Percentiles rank a stretch among this genome's conserved stretches.
phyloP scores from a whole-genome alignment of 345 rosid species.

The Euphorbia pulcherrima region DNA sequence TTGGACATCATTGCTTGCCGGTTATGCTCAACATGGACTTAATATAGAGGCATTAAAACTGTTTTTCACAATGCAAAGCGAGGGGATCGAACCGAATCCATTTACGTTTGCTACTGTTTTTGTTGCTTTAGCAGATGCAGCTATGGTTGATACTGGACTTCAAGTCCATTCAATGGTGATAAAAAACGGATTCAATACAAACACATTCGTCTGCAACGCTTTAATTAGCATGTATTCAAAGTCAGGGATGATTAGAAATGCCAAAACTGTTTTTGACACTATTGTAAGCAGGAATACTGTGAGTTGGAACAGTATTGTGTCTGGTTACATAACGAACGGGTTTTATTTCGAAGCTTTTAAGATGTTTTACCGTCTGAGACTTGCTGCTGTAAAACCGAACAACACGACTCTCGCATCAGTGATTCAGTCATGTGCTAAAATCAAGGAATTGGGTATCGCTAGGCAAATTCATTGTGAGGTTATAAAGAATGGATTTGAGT shows the following conservation, averaged over 20 bases:
- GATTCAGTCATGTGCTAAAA: constrained; percentile 64
- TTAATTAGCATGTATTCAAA: constrained; percentile 67
- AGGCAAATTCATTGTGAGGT: constrained; percentile 70
- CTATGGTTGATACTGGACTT: constrained; percentile 45
- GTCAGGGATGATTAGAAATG: constrained; percentile 50
- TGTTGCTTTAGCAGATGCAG: constrained; percentile 56
- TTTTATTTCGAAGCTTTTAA: constrained; percentile 53
- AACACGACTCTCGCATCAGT: constrained; percentile 47
- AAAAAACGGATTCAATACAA: constrained; percentile 53
- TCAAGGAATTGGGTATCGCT: constrained; percentile 43
- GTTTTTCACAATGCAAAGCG: constrained; percentile 50
- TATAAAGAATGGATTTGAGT: constrained; percentile 50
- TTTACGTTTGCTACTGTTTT: constrained; percentile 62
- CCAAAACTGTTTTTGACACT: constrained; percentile 55
- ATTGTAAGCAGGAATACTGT: constrained; percentile 48
- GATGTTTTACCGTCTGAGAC: constrained; percentile 54
- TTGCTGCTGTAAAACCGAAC: constrained; percentile 45
- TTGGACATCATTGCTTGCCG: constrained; percentile 79
- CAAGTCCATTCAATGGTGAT: constrained; percentile 54
- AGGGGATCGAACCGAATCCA: constrained; percentile 59
- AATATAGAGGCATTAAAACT: constrained; percentile 41
- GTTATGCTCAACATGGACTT: constrained; percentile 50
- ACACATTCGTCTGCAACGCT: constrained; percentile 53
- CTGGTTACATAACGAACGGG: constrained; percentile 59
- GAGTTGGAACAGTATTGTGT: constrained; percentile 75